phyloP scores from a whole-genome alignment of 495 filamentous ascomycete genomes.

The Aspergillus campestris region DNA sequence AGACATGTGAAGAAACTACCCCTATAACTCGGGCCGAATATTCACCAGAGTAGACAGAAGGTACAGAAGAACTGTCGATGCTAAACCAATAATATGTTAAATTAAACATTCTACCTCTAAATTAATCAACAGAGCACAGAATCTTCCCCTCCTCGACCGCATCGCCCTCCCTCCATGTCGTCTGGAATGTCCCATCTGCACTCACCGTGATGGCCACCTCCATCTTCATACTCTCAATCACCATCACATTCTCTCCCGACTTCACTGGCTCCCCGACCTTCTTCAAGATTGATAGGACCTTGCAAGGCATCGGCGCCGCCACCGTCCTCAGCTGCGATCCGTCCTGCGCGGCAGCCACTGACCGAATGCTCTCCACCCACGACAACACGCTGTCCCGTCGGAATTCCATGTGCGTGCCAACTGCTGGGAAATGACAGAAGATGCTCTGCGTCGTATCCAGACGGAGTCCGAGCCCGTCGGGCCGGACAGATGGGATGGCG shows the following conservation, averaged over 20 bases:
- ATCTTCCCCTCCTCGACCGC: constrained; percentile 21
- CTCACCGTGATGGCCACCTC: constrained; percentile 62
- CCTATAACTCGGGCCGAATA: too few relatives aligned
- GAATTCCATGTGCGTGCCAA: constrained; percentile 48
- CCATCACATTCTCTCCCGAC: constrained; percentile 70
- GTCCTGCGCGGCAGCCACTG: constrained; percentile 58
- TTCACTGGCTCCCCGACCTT: constrained; percentile 61
- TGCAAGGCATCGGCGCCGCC: constrained; percentile 78
- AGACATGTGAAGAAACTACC: too few relatives aligned
- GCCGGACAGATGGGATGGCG: constrained; percentile 50
- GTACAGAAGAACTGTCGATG: too few relatives aligned
- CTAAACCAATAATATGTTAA: too few relatives aligned
- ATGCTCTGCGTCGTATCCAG: constrained; percentile 28
- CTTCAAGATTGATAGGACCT: constrained; percentile 67
- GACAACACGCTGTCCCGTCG: constrained; percentile 60
- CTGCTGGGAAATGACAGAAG: constrained; percentile 10
- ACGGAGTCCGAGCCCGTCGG: constrained; percentile 51
- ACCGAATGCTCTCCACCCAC: constrained; percentile 55
- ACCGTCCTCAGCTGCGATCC: constrained; percentile 63
- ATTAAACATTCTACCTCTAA: too few relatives aligned
- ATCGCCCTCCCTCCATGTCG: constrained; percentile 19
- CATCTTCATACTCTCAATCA: constrained; percentile 98
- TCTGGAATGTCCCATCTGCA: constrained; percentile 14
- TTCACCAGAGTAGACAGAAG: too few relatives aligned
- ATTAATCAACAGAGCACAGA: constrained; percentile 13